A percentile compares a stretch with the other conserved stretches of the same genome.
phyloP scores from a whole-genome alignment of 306 rosid species.

The Corylus avellana region DNA sequence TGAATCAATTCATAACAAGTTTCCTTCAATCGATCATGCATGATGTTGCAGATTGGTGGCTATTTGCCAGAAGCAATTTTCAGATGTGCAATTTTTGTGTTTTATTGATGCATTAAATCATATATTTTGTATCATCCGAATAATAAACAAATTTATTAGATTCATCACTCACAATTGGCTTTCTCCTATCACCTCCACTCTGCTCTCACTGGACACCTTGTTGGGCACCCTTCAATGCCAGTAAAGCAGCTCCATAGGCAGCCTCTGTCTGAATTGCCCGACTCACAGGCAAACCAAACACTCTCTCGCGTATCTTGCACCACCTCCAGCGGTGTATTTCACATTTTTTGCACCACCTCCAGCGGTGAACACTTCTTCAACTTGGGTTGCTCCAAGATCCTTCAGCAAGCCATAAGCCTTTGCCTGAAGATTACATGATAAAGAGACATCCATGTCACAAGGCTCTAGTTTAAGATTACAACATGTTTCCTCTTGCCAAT shows the following conservation, averaged over 20 bases:
- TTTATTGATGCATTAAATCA: no score
- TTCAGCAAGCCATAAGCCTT: slow-evolving; percentile 66
- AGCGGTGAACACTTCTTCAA: slow-evolving; percentile 69
- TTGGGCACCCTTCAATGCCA: slow-evolving; percentile 67
- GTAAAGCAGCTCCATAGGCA: slow-evolving; percentile 88
- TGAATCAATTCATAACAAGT: no score
- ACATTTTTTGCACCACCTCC: slow-evolving; percentile 47
- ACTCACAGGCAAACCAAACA: slow-evolving; percentile 74
- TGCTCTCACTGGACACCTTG: slow-evolving; percentile 25
- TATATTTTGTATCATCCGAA: not conserved
- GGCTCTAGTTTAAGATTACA: slow-evolving; percentile 7
- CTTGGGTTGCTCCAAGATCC: slow-evolving; percentile 79
- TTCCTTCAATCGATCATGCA: no score
- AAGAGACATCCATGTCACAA: slow-evolving; percentile 19
- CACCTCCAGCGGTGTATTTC: slow-evolving; percentile 61
- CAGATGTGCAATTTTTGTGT: no score
- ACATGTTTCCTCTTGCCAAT: not conserved
- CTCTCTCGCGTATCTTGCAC: slow-evolving; percentile 67
- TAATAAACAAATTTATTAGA: not conserved
- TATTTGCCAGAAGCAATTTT: no score
- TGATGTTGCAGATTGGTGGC: no score
- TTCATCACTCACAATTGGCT: not conserved
- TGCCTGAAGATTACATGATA: slow-evolving; percentile 45
- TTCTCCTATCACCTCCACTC: not conserved
- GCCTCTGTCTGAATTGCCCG: slow-evolving; percentile 77